Evolutionary conservation across 768 basidiomycete species (phyloP), one percentile per base, ranked within the genome.

Genomic region (Termitomyces sp.): DNA sequence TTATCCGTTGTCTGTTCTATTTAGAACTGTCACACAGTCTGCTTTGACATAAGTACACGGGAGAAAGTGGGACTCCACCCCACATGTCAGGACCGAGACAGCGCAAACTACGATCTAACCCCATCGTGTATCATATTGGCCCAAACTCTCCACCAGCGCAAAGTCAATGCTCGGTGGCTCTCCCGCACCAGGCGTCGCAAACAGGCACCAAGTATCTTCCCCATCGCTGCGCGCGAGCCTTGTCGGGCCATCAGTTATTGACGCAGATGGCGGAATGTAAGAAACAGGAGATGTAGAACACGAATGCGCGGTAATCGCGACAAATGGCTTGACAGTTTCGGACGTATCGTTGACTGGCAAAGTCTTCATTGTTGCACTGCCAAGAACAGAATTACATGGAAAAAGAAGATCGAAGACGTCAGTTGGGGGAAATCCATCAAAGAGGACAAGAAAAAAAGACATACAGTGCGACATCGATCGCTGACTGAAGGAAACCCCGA

Each of bases 171-270:
- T 43, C 59, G 53, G 10, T 1, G 56, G 63, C 18, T 54, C 57
- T 8, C 20, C 51, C 9, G 48, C 55, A 34, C 52, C 58, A 51
- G 62, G 69, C 45, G 69, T 66, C 12, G 82, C 54, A 45, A 84
- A 62, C 39, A 84, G 53, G 62, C 72, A 77, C 70, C 77, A 76
- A 1, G 80, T 82, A 59, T 87, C 84, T 53, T 86, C 85, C 2
- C 79, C 81, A 42, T 84, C 78, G 12, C 52, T 62, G 27, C 77
- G 71, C 3, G 85, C 80, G 4, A 79, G 65, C 39, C 82, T 73
- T 4, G 69, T 55, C 0, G 79, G 76, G 0, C 67, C 64, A 30
- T 74, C 65, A 13, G 51, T 53, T 45, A 44, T 59, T 52, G 55
- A 43, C 3, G 55, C 14, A 4, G 64, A 52, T 2, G 57, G 63